phyloP scores from a whole-genome alignment of 176 grass and related monocot genomes.

The Luzula sylvatica region DNA sequence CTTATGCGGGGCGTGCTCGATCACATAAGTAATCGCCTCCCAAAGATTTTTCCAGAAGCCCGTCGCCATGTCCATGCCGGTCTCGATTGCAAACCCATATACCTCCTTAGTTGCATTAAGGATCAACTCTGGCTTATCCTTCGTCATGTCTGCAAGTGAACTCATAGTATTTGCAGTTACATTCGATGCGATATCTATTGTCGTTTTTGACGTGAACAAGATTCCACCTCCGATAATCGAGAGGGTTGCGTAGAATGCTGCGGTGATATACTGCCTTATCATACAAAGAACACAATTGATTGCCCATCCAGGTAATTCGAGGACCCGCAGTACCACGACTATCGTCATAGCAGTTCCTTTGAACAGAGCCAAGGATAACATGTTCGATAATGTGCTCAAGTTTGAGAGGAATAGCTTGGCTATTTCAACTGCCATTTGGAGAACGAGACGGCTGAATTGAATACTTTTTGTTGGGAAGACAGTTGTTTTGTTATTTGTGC shows the following conservation, averaged over 20 bases:
- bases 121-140: constrained; percentile 7
- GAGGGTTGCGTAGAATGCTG: not conserved
- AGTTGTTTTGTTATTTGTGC: too few relatives aligned
- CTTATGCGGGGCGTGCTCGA: constrained; percentile 5
- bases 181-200: not conserved
- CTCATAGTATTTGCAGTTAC: constrained; percentile 1
- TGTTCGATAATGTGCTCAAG: not conserved
- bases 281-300: constrained; percentile 3
- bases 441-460: not conserved
- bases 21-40: constrained; percentile 12
- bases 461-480: not conserved
- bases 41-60: not conserved
- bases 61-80: not conserved
- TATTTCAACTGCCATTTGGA: constrained; percentile 26
- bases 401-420: constrained; percentile 21
- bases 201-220: not conserved
- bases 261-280: not conserved
- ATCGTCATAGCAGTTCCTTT: constrained; percentile 23
- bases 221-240: not conserved
- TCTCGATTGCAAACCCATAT: constrained; percentile 11
- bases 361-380: constrained; percentile 19
- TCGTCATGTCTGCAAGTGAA: not conserved
- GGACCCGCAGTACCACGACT: constrained; percentile 7
- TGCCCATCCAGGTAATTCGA: constrained; percentile 12
- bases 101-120: constrained; percentile 14